phyloP scores from a whole-genome alignment of 2,329 filamentous ascomycete genomes.

The Colletotrichum plurivorum region DNA sequence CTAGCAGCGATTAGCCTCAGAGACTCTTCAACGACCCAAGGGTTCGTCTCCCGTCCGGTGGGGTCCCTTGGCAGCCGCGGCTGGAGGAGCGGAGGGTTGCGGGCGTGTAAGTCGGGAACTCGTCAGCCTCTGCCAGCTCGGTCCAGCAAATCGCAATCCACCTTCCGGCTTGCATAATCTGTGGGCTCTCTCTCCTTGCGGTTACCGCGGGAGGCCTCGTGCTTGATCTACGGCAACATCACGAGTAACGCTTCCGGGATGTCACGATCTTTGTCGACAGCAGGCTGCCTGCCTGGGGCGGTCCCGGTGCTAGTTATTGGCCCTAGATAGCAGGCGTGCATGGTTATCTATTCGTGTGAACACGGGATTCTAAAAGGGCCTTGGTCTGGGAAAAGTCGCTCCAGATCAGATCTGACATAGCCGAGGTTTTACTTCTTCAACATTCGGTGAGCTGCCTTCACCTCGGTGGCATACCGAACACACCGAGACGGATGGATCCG shows the following conservation, averaged over 20 bases:
- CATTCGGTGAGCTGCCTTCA: constrained; percentile 23
- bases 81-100: constrained; percentile 14
- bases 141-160: constrained; percentile 13
- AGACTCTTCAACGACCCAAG: constrained; percentile 27
- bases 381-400: background rate
- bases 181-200: constrained; percentile 13
- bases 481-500: constrained; percentile 7
- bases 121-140: constrained; percentile 18
- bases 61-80: constrained; percentile 28
- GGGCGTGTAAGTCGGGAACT: constrained; percentile 32
- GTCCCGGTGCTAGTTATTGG: background rate
- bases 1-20: constrained; percentile 34
- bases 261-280: constrained; percentile 4
- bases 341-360: background rate
- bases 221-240: constrained; percentile 1
- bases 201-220: constrained; percentile 8
- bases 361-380: background rate
- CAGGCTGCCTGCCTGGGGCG: background rate
- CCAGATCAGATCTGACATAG: constrained; percentile 9
- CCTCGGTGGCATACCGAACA: background rate
- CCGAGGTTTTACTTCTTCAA: background rate
- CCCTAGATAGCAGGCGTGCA: background rate
- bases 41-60: constrained; percentile 26
- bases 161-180: constrained; percentile 18
- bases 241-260: background rate